phyloP scores from a whole-genome alignment of 2,329 filamentous ascomycete species.

The Aureobasidium pullulans region DNA sequence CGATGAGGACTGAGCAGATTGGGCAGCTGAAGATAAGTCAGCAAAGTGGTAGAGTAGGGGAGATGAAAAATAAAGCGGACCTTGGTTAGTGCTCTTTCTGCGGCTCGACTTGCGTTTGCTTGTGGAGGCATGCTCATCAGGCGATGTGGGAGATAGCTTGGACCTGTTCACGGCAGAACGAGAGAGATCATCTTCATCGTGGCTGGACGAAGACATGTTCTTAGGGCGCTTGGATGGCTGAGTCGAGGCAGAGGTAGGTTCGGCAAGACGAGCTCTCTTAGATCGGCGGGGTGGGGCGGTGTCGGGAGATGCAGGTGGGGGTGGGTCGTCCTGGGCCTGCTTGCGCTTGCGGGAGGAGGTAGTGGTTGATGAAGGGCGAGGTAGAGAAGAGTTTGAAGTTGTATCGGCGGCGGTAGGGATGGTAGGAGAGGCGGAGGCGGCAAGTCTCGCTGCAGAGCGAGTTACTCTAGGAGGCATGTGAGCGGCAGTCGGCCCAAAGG shows the following conservation, averaged over 20 bases:
- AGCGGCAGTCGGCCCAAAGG: slow-evolving; percentile 35
- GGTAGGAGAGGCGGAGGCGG: slow-evolving; percentile 50
- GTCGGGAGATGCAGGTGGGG: slow-evolving; percentile 38
- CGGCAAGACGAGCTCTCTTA: slow-evolving; percentile 52
- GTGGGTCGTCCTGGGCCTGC: slow-evolving; percentile 33
- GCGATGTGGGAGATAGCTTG: slow-evolving; percentile 57
- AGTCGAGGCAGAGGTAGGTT: slow-evolving; percentile 30
- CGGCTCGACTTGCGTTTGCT: slow-evolving; percentile 67
- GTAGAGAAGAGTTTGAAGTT: slow-evolving; percentile 19
- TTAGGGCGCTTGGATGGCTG: slow-evolving; percentile 36
- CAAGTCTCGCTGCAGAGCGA: slow-evolving; percentile 87
- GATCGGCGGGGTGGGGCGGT: slow-evolving; percentile 30
- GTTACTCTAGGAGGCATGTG: slow-evolving; percentile 92
- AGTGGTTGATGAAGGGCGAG: slow-evolving; percentile 10
- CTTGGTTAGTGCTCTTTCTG: slow-evolving; percentile 54
- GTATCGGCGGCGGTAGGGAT: slow-evolving; percentile 28
- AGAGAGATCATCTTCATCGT: slow-evolving; percentile 27
- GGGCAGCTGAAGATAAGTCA: slow-evolving; percentile 29
- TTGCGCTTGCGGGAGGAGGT: slow-evolving; percentile 22
- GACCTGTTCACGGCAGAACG: slow-evolving; percentile 22
- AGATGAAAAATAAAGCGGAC: slow-evolving; percentile 27
- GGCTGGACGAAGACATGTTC: slow-evolving; percentile 67
- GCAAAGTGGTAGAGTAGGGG: not conserved
- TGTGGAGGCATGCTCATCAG: slow-evolving; percentile 53
- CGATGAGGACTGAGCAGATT: slow-evolving; percentile 23